Percentiles rank a stretch among this genome's conserved stretches.
These are phyloP conservation scores for Mucor irregularis DNA, from an alignment of 371 early-diverging fungal species.

Conservation along the genomic window DNA sequence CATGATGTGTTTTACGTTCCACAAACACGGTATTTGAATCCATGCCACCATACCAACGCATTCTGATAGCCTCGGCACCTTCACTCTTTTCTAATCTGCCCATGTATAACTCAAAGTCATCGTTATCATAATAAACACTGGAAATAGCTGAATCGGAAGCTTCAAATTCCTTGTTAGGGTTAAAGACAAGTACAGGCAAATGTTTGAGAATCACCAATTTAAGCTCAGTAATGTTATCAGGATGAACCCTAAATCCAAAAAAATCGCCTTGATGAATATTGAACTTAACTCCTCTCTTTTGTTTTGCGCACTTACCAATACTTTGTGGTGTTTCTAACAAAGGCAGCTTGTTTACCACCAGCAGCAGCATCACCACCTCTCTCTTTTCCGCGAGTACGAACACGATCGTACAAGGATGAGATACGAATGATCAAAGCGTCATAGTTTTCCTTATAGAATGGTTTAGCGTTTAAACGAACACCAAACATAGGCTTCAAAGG, in stretches of 20 bases:
- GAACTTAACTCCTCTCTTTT: no score
- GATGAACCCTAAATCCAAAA: constrained; percentile 81
- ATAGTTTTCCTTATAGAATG: constrained; percentile 91
- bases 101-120: constrained; percentile 89
- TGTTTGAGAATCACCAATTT: constrained; percentile 93
- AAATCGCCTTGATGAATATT: not conserved
- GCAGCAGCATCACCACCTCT: constrained; percentile 55
- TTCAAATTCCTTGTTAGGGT: constrained; percentile 74
- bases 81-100: constrained; percentile 94
- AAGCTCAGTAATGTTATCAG: constrained; percentile 97
- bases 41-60: constrained; percentile 98
- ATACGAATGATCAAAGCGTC: constrained; percentile 89
- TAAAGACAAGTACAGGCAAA: constrained; percentile 96
- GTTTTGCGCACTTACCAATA: constrained; percentile 75
- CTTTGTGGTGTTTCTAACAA: constrained; percentile 92
- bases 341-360: constrained; percentile 60
- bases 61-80: constrained; percentile 91
- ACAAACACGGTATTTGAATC: constrained; percentile 89
- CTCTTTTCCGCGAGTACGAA: constrained; percentile 80
- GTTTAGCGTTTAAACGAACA: constrained; percentile 82
- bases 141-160: constrained; percentile 90
- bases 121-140: constrained; percentile 98
- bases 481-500: constrained; percentile 88
- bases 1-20: constrained; percentile 98
- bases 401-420: constrained; percentile 88